Evolutionary conservation across 2,329 filamentous ascomycete species (phyloP).

Genomic region (Venturia nashicola): DNA sequence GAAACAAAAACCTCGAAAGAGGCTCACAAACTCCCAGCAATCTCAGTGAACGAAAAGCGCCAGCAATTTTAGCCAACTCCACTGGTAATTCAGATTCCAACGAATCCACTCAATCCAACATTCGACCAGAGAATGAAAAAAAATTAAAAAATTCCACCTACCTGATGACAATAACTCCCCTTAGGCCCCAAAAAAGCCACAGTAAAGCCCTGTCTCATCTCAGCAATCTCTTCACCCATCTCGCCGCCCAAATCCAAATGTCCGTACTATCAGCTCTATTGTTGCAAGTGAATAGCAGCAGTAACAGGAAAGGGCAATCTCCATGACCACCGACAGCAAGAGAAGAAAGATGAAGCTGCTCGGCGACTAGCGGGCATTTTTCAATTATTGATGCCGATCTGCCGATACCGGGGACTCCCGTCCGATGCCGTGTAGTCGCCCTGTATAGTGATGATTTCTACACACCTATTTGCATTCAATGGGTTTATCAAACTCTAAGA

Average conservation of each 20-base stretch:
- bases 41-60: background rate
- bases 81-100: background rate
- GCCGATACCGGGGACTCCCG: background rate
- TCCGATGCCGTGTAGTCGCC: no score
- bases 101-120: background rate
- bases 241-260: background rate
- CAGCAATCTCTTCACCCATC: background rate
- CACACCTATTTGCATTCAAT: no score
- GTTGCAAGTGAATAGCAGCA: no score
- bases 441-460: no score
- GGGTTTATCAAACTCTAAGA: no score
- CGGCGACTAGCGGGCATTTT: background rate
- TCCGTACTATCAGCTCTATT: background rate
- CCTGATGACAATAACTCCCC: conserved; percentile 11
- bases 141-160: background rate
- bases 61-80: no score
- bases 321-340: background rate
- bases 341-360: background rate
- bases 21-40: background rate
- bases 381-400: background rate
- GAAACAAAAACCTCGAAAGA: background rate
- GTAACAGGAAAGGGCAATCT: background rate
- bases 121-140: background rate
- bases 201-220: background rate
- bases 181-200: conserved; percentile 11